Evolutionary conservation across 805 yeast genomes (phyloP).

Genomic region (Hanseniaspora pseudoguilliermondii): DNA sequence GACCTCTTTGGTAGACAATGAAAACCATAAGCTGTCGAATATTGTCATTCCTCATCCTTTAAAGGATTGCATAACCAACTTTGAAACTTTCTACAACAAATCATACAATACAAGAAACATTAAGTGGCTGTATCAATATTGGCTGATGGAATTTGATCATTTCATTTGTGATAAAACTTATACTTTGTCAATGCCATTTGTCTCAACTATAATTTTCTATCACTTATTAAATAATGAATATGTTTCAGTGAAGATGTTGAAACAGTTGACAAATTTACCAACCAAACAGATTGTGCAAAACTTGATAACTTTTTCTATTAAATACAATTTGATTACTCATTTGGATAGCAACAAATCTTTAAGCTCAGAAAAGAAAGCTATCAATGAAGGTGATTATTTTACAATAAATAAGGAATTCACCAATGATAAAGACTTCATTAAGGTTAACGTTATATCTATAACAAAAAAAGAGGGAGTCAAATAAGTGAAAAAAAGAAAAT

Average conservation of each 20-base stretch:
- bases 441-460: slow-evolving; percentile 48
- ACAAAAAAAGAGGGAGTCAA: slow-evolving; percentile 37
- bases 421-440: slow-evolving; percentile 55
- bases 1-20: slow-evolving; percentile 25
- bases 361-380: slow-evolving; percentile 39
- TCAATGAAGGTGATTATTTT: slow-evolving; percentile 51
- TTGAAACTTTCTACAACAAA: slow-evolving; percentile 39
- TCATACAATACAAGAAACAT: slow-evolving; percentile 47
- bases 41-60: slow-evolving; percentile 24
- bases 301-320: slow-evolving; percentile 70
- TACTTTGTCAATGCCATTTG: slow-evolving; percentile 67
- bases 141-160: slow-evolving; percentile 67
- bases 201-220: slow-evolving; percentile 65
- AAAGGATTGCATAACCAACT: slow-evolving; percentile 32
- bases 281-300: slow-evolving; percentile 61
- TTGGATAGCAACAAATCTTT: slow-evolving; percentile 59
- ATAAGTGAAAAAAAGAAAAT: slow-evolving; percentile 28
- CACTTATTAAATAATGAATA: slow-evolving; percentile 49
- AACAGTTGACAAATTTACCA: slow-evolving; percentile 57
- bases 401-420: slow-evolving; percentile 55
- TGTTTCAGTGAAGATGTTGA: slow-evolving; percentile 51
- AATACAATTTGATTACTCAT: slow-evolving; percentile 57
- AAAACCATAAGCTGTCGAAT: slow-evolving; percentile 3
- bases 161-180: slow-evolving; percentile 57
- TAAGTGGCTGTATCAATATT: slow-evolving; percentile 73